Base-by-base conservation (phyloP, 2,329 filamentous ascomycete species). In the Pyricularia sp. region DNA sequence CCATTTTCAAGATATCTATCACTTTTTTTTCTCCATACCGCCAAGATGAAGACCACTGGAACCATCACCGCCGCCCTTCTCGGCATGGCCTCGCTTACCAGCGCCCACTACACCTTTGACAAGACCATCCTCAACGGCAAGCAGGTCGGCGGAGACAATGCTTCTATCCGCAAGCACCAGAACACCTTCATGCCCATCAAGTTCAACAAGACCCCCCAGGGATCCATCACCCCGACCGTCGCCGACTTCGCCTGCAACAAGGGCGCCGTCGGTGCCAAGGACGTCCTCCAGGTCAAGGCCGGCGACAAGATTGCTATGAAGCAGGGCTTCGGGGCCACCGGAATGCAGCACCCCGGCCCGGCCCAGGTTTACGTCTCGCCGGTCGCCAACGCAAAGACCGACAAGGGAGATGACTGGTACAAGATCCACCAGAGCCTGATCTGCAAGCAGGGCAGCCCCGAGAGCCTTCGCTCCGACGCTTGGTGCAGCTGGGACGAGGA, bases 401-500 rank as follows among this genome's bases (percentile, higher is more conserved):
- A 66, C 65, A 30, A 11, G n/a, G 65, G 65, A 33, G 26, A 28
- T 6, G 65, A 66, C 33, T 66, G 65, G 65, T 66, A 55, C 65
- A 66, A 66, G 65, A 66, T 66, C 65, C 31, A 42, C 65, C 65
- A 66, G 65, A 50, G 33, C 25, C 65, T 66, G 4, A 9, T 66
- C 36, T 66, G 65, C 36, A 66, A 66, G 65, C 65, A 66, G 25
- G 36, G 36, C 11, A 11, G 14, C 11, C 3, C 65, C 36, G 65
- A 66, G 65, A 55, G 23, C 10, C 25, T 66, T n/a, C 31, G 65
- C 31, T 28, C n/a, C 65, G 33, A 36, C 65, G 65, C 65, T 36
- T 66, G 65, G 65, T 66, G 65, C 65, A 66, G 36, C 33, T 66
- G 31, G 31, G 65, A 25, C 2, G 90, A 87, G 4, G 76, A 76